Evolutionary conservation across 805 yeast species (phyloP).

Genomic region (Kodamaea kakaduensis): DNA sequence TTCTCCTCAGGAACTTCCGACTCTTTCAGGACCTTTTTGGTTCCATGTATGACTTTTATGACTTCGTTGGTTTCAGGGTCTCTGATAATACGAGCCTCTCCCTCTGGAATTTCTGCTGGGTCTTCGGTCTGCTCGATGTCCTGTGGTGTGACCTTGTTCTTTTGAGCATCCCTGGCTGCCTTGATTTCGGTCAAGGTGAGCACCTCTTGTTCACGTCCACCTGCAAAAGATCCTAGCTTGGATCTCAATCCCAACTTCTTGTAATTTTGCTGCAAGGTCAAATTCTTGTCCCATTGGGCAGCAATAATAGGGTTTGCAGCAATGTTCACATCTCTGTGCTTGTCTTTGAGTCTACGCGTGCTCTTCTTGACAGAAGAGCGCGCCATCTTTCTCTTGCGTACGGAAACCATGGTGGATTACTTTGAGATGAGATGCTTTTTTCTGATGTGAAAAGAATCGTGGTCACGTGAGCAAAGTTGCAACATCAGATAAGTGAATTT

Average conservation of each 20-base stretch:
- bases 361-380: constrained; percentile 66
- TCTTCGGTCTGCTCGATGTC: constrained; percentile 44
- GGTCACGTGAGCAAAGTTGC: constrained; percentile 8
- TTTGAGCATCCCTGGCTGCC: constrained; percentile 26
- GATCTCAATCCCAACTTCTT: constrained; percentile 72
- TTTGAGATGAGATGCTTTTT: constrained; percentile 9
- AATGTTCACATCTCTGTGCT: constrained; percentile 61
- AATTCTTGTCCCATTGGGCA: constrained; percentile 81
- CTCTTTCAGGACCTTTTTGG: constrained; percentile 47
- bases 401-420: constrained; percentile 57
- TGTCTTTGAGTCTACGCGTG: constrained; percentile 68
- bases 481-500: too few relatives aligned
- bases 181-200: constrained; percentile 33
- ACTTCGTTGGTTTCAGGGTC: constrained; percentile 65
- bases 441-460: constrained; percentile 1
- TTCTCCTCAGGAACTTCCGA: constrained; percentile 1
- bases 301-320: constrained; percentile 78
- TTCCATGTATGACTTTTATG: constrained; percentile 65
- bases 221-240: constrained; percentile 64
- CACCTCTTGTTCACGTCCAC: constrained; percentile 72
- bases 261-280: constrained; percentile 84
- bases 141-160: constrained; percentile 32
- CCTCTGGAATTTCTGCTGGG: constrained; percentile 64
- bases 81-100: constrained; percentile 73
- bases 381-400: constrained; percentile 81